Evolutionary conservation across 768 basidiomycete species (phyloP), one percentile per base, ranked within the genome.

Genomic region (Rhizopogon sp.): DNA sequence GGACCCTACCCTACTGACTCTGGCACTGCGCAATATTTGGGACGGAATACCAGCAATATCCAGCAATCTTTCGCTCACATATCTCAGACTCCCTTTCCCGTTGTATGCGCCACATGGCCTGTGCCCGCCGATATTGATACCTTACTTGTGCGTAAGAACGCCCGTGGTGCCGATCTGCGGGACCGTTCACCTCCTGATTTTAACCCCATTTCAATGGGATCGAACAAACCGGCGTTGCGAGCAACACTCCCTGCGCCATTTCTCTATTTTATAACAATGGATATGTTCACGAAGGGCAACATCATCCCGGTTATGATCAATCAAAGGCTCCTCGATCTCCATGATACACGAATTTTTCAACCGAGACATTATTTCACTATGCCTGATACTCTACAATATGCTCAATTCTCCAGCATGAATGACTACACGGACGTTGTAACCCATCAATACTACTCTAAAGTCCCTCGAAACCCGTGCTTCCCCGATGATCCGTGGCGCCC

Each of bases 201-300:
- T 35, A 14, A 10, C 17, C 52, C 22, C 5, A 25, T 25, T 25
- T 4, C 25, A 25, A 5, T 25, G 25, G 3, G 4, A 25, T 25
- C 25, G 25, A 25, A 25, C 3, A 25, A 25, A 25, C 25, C 4
- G 25, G 25, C 25, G 4, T 46, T 53, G 17, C 20, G 22, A n/a
- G 37, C 50, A 11, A 25, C 14, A 22, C 43, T 25, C 35, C 33
- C 41, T 31, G 50, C 33, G 49, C 53, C 44, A 74, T 75, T 70
- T 66, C 69, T 40, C 35, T 63, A 43, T 58, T 65, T 6, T 60
- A 60, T 20, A 31, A n/a, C 29, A 11, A 46, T 28, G 13, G n/a
- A 46, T 31, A 13, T 0, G n/a, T 0, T 31, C 29, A n/a, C 29
- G n/a, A 6, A 2, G 17, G 45, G 29, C n/a, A 17, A 17, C 6